Evolutionary conservation across 345 rosid species (phyloP).

Genomic region (Euphorbia lathyris): DNA sequence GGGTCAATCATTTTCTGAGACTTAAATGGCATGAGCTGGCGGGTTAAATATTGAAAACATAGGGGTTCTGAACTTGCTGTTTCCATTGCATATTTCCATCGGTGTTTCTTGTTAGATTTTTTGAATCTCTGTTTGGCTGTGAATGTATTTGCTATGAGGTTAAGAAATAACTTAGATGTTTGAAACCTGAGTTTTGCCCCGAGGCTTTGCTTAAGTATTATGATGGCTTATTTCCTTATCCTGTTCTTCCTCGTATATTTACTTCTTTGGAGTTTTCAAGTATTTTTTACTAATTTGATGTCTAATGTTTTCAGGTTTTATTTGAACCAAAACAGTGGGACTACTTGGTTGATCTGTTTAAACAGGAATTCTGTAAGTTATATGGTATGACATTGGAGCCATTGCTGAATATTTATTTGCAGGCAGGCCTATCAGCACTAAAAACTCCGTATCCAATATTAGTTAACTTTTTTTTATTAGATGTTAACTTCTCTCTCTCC

Average conservation of each 20-base stretch:
- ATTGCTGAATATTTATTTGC: constrained; percentile 78
- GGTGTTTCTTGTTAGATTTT: background rate
- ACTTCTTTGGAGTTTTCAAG: background rate
- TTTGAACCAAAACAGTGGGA: constrained; percentile 96
- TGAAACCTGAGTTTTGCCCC: background rate
- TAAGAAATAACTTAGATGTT: background rate
- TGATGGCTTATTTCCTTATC: background rate
- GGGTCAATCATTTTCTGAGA: background rate
- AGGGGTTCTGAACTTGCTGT: background rate
- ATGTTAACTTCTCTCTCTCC: background rate
- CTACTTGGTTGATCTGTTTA: constrained; percentile 77
- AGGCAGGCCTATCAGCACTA: constrained; percentile 93
- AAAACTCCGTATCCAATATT: constrained; percentile 87
- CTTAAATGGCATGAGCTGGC: background rate
- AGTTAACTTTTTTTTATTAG: constrained; percentile 2
- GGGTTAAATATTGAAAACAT: background rate
- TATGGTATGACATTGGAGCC: constrained; percentile 98
- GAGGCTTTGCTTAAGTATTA: background rate
- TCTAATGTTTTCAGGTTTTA: constrained; percentile 45
- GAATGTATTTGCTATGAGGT: background rate
- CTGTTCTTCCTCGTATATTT: background rate
- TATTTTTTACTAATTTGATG: background rate
- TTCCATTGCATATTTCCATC: background rate
- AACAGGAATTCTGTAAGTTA: constrained; percentile 85
- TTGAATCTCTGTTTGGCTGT: background rate